Conservation (phyloP, 2,329 filamentous ascomycete species). For the Penicillium sp. region DNA sequence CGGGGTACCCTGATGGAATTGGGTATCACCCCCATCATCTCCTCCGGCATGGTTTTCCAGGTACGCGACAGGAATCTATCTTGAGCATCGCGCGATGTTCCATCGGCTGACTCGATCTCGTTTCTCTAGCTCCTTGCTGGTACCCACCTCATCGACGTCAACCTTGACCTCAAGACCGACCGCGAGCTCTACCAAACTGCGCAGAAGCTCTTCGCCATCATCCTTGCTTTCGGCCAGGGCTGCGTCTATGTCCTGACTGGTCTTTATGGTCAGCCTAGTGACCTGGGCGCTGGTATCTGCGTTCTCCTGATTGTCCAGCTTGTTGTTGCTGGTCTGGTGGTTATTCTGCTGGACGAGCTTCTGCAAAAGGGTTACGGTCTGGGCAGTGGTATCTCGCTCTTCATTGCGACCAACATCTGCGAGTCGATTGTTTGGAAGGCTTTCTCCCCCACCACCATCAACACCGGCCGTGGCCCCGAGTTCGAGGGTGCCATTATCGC, state of each 20-base stretch:
- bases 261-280: conserved; percentile 92
- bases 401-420: conserved; percentile 99
- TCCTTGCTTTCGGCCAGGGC: conserved; percentile 93
- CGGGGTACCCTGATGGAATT: conserved; percentile 92
- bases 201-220: conserved; percentile 97
- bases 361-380: conserved; percentile 99
- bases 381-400: conserved; percentile 96
- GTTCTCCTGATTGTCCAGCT: conserved; percentile 97
- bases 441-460: conserved; percentile 98
- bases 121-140: conserved; percentile 72
- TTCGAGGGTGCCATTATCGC: conserved; percentile 98
- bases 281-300: conserved; percentile 95
- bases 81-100: not conserved
- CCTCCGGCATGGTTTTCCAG: conserved; percentile 99
- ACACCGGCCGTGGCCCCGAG: conserved; percentile 97
- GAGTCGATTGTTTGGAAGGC: conserved; percentile 99
- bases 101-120: conserved; percentile 13
- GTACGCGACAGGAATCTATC: conserved; percentile 31
- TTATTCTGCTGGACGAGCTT: conserved; percentile 97
- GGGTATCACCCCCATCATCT: conserved; percentile 98
- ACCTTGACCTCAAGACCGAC: conserved; percentile 99
- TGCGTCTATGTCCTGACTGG: conserved; percentile 98
- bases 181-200: conserved; percentile 99
- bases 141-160: conserved; percentile 99
- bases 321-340: conserved; percentile 93